A percentile compares a stretch with the other conserved stretches of the same genome.
Evolutionary conservation across 2,329 filamentous ascomycete genomes (phyloP).

Genomic region (Fusarium austroafricanum): DNA sequence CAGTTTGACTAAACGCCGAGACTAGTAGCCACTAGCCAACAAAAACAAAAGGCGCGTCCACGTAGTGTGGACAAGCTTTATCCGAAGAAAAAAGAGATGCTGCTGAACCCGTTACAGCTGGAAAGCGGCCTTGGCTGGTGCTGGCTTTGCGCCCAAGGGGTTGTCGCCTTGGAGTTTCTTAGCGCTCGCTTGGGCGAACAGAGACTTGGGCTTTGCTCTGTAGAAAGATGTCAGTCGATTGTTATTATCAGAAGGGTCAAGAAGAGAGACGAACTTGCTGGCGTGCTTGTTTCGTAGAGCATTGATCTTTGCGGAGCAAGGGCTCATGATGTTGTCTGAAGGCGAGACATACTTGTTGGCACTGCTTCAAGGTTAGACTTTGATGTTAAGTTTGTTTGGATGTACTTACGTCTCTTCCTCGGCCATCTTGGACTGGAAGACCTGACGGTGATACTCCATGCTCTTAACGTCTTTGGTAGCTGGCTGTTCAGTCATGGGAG

Average conservation of each 20-base stretch:
- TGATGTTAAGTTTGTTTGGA: no score
- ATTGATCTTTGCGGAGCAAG: constrained; percentile 84
- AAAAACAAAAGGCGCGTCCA: constrained; percentile 30
- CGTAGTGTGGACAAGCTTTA: constrained; percentile 19
- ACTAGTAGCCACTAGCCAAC: constrained; percentile 16
- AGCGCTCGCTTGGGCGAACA: constrained; percentile 73
- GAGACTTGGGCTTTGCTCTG: constrained; percentile 74
- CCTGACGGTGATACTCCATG: constrained; percentile 83
- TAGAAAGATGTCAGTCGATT: constrained; percentile 35
- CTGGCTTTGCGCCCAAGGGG: constrained; percentile 53
- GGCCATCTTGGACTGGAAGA: constrained; percentile 76
- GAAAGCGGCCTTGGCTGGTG: constrained; percentile 45
- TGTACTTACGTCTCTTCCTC: constrained; percentile 70
- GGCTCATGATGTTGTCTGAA: constrained; percentile 90
- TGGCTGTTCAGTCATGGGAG: constrained; percentile 54
- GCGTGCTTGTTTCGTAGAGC: constrained; percentile 84
- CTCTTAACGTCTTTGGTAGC: constrained; percentile 66
- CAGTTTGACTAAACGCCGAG: constrained; percentile 24
- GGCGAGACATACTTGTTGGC: constrained; percentile 77
- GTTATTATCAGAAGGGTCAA: background rate
- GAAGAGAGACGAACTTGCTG: constrained; percentile 70
- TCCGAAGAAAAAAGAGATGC: constrained; percentile 23
- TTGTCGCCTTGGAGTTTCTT: constrained; percentile 68
- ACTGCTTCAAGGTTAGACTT: constrained; percentile 43
- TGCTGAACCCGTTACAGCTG: constrained; percentile 26